Percentiles rank a stretch among this genome's conserved stretches.
Conservation (phyloP, 495 filamentous ascomycete species). For the Durotheca rogersii region DNA sequence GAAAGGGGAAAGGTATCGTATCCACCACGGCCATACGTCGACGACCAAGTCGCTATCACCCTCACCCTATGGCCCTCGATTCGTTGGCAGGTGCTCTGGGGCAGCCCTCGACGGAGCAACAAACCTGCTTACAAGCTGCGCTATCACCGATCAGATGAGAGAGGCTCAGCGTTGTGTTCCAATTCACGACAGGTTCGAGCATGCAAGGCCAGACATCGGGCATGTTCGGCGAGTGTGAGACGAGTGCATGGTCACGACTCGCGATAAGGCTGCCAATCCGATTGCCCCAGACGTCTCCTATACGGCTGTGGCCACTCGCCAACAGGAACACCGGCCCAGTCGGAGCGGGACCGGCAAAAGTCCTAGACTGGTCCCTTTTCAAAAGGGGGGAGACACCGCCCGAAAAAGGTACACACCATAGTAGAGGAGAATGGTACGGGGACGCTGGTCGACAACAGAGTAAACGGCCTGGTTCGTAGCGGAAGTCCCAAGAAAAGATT, state of each 20-base stretch:
- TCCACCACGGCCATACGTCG: constrained; percentile 24
- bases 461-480: too few species aligned
- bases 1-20: constrained; percentile 28
- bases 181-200: constrained; percentile 9
- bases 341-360: constrained; percentile 13
- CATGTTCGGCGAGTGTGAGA: constrained; percentile 1
- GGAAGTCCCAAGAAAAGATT: too few species aligned
- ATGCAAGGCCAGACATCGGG: constrained; percentile 1
- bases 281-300: too few species aligned
- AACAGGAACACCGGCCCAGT: constrained; percentile 11
- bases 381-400: constrained; percentile 1
- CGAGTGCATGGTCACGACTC: constrained; percentile 1
- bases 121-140: neutral
- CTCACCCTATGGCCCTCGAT: neutral
- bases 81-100: constrained; percentile 11
- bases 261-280: constrained; percentile 2
- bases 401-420: too few species aligned
- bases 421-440: too few species aligned
- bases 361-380: neutral
- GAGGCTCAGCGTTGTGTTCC: constrained; percentile 12
- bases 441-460: too few species aligned
- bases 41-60: constrained; percentile 22
- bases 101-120: constrained; percentile 9
- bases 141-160: constrained; percentile 18
- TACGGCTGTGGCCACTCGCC: too few species aligned